Conservation (phyloP, 2,329 filamentous ascomycete species). For the Penicillium sp. region DNA sequence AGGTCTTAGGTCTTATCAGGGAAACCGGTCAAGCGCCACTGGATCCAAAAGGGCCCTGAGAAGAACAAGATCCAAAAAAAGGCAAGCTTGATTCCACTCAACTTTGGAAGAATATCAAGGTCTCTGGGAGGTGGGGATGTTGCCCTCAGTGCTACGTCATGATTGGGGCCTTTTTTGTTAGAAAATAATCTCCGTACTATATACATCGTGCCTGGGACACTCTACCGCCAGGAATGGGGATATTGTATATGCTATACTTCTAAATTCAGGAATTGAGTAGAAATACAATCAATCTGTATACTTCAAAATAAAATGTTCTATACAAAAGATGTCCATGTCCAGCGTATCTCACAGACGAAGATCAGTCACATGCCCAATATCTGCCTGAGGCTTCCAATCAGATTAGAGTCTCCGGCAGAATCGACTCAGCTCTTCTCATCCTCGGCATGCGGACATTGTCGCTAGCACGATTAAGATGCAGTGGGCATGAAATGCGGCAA, state of each 20-base stretch:
- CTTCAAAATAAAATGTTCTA: too few species aligned
- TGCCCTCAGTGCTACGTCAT: conserved; percentile 27
- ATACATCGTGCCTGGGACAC: too few species aligned
- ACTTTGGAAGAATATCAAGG: not conserved
- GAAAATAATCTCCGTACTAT: too few species aligned
- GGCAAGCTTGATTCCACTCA: too few species aligned
- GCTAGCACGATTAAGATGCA: conserved; percentile 16
- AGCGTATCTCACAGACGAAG: too few species aligned
- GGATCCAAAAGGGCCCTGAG: not conserved
- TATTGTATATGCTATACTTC: too few species aligned
- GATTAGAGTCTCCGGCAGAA: conserved; percentile 2
- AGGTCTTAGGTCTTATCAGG: conserved; percentile 22
- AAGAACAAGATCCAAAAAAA: not conserved
- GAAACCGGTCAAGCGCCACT: conserved; percentile 5
- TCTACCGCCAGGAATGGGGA: too few species aligned
- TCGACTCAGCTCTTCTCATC: not conserved
- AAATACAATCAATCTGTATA: too few species aligned
- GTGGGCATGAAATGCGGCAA: conserved; percentile 29
- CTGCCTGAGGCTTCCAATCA: conserved; percentile 5
- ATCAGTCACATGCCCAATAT: conserved; percentile 14
- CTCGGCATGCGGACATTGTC: conserved; percentile 10
- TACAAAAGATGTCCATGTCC: too few species aligned
- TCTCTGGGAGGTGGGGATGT: conserved; percentile 4
- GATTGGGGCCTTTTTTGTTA: not conserved
- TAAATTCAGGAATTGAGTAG: too few species aligned